phyloP scores from a whole-genome alignment of 805 yeast genomes.

The Starmerella gropengiesseri region DNA sequence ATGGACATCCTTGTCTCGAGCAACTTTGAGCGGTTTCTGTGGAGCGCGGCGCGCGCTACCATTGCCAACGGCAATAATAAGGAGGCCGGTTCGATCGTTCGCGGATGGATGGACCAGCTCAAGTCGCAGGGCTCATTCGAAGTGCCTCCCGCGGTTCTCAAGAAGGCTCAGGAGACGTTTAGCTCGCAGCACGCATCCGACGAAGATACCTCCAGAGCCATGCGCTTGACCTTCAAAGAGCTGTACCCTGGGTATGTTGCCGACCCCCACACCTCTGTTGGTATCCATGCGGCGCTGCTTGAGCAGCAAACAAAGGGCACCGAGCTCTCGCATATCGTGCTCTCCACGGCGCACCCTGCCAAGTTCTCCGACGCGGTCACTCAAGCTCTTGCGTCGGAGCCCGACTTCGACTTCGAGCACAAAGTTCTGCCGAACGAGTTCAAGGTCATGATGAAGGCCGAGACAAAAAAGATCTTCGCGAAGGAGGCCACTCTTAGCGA shows the following conservation, averaged over 20 bases:
- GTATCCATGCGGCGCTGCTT: conserved; percentile 67
- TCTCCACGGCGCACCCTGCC: conserved; percentile 98
- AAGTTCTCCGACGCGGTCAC: conserved; percentile 95
- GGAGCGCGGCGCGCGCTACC: conserved; percentile 80
- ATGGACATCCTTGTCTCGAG: conserved; percentile 96
- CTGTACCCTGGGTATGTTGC: conserved; percentile 59
- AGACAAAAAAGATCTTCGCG: conserved; percentile 61
- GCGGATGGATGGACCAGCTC: conserved; percentile 67
- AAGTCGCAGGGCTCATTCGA: conserved; percentile 64
- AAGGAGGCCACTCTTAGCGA: conserved; percentile 26
- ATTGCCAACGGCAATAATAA: conserved; percentile 41
- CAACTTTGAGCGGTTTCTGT: conserved; percentile 88
- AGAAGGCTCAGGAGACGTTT: conserved; percentile 57
- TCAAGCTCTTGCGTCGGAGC: conserved; percentile 52
- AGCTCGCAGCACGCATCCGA: conserved; percentile 73
- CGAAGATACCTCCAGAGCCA: conserved; percentile 66
- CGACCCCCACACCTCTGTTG: conserved; percentile 97
- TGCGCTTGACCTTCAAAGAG: conserved; percentile 52
- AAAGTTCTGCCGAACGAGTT: conserved; percentile 86
- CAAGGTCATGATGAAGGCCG: conserved; percentile 54
- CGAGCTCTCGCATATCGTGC: conserved; percentile 45
- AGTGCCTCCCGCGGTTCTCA: conserved; percentile 54
- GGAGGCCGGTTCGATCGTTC: conserved; percentile 65
- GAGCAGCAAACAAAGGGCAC: conserved; percentile 34
- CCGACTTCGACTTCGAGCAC: conserved; percentile 72